phyloP scores from a whole-genome alignment of 2,329 filamentous ascomycete genomes.

The Nothophaeocryptopus gaeumannii region DNA sequence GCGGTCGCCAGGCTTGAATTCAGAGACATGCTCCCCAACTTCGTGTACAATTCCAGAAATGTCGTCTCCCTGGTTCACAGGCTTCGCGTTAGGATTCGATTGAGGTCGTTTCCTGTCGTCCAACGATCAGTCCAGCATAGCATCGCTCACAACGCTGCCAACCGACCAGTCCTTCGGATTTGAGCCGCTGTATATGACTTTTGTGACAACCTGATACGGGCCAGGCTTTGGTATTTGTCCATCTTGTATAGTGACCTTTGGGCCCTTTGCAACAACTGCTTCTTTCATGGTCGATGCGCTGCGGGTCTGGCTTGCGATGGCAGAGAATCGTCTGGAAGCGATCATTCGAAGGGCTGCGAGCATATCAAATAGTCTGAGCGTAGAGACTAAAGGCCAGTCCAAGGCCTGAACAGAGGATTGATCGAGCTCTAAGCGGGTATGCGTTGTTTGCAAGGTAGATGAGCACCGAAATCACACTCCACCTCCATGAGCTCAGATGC shows the following conservation, averaged over 20 bases:
- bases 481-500: too few species aligned
- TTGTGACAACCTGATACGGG: slow-evolving; percentile 33
- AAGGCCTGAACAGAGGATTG: too few species aligned
- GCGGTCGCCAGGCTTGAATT: slow-evolving; percentile 58
- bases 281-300: slow-evolving; percentile 35
- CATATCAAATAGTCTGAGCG: slow-evolving; percentile 6
- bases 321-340: slow-evolving; percentile 20
- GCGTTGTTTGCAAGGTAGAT: too few species aligned
- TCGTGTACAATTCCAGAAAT: slow-evolving; percentile 48
- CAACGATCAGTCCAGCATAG: slow-evolving; percentile 25
- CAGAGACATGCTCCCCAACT: slow-evolving; percentile 55
- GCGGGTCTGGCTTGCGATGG: slow-evolving; percentile 20
- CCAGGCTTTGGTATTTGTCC: slow-evolving; percentile 42
- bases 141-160: background rate
- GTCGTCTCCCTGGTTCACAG: slow-evolving; percentile 36
- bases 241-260: slow-evolving; percentile 40
- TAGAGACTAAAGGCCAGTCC: too few species aligned
- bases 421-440: too few species aligned
- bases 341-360: slow-evolving; percentile 18
- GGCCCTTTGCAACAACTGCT: slow-evolving; percentile 36
- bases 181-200: slow-evolving; percentile 32
- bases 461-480: too few species aligned
- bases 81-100: slow-evolving; percentile 13
- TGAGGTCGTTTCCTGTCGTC: slow-evolving; percentile 21
- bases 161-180: slow-evolving; percentile 35